Base-by-base conservation (phyloP, 1,139 yeast genomes). In the Candida neerlandica region DNA sequence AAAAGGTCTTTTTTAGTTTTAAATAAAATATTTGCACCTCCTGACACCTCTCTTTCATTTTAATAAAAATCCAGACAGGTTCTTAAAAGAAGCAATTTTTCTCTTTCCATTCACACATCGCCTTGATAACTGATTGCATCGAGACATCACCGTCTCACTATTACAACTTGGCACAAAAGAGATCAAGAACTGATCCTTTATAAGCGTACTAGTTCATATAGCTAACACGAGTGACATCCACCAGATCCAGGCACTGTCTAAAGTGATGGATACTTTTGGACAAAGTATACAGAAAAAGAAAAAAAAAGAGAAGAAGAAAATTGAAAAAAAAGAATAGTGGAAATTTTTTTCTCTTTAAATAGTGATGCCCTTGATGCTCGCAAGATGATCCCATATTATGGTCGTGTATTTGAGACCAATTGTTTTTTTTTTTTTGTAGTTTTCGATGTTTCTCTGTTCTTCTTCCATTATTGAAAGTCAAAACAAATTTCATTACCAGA, bases 41-140 rank as follows among this genome's bases (percentile, higher is more conserved):
- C 80, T 76, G 81, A 76, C 81, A 76, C 81, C 80, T 75, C 80
- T 75, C 80, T 75, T 71, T 76, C 81, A 76, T 61, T 34, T 55
- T 55, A 53, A 59, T 53, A n/a, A 33, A 23, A 34, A 16, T 75
- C 80, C 81, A 76, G 80, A 76, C 80, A 75, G 70, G 81, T 75
- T 76, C 80, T 76, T 75, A 73, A 67, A 65, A 69, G 75, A 65
- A 61, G 63, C 75, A 66, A 45, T 45, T 71, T 68, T 49, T 47
- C 44, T 76, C 77, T 76, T 59, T 73, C 80, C 81, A 72, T 71
- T 77, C 70, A 64, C 75, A 50, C 65, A 76, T 75, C 80, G 77
- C 80, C 70, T 61, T 60, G 57, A 51, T 58, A 58, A 60, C 62
- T 58, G 65, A 70, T 65, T 52, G 63, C 47, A 44, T 45, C 30